These are phyloP conservation scores for Tuber borchii DNA, from an alignment of 495 filamentous ascomycete genomes.

Conservation along the genomic window DNA sequence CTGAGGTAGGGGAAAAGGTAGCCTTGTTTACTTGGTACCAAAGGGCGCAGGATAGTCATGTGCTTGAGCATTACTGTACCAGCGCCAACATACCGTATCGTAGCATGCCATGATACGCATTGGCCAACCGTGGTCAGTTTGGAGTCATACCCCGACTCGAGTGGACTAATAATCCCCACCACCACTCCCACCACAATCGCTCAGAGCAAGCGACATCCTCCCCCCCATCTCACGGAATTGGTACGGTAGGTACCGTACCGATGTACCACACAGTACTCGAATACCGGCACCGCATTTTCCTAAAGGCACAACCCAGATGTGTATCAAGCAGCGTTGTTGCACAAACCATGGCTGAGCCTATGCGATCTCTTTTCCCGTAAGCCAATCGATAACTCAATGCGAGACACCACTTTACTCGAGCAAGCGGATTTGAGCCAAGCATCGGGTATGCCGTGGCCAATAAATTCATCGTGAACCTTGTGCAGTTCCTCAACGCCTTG, in stretches of 20 bases:
- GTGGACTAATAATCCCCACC: neutral
- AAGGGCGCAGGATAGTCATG: neutral
- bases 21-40: neutral
- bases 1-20: neutral
- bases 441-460: neutral
- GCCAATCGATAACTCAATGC: neutral
- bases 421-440: neutral
- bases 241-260: neutral
- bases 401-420: neutral
- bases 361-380: neutral
- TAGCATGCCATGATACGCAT: neutral
- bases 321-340: neutral
- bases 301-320: neutral
- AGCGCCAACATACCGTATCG: neutral
- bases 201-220: neutral
- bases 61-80: neutral
- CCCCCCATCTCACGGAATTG: neutral
- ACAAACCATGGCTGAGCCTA: slow-evolving; percentile 1
- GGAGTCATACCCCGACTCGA: neutral
- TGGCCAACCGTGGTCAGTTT: neutral
- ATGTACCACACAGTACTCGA: neutral
- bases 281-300: neutral
- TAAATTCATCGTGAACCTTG: neutral
- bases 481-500: neutral
- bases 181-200: neutral